Base-by-base conservation (phyloP, 129 eudicot genomes). In the Flaveria bidentis region DNA sequence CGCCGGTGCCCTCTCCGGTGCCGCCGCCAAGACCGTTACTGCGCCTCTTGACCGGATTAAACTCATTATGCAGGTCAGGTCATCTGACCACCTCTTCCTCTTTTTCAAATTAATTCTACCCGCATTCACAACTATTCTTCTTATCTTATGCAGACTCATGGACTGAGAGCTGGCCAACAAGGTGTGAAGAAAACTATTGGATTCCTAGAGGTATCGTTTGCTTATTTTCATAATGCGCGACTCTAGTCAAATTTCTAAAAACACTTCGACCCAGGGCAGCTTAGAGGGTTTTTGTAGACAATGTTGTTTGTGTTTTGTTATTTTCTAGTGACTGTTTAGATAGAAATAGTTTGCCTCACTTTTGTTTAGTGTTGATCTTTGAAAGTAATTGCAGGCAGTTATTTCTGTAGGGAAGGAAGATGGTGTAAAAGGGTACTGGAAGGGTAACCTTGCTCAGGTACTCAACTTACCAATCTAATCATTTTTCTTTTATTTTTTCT, bases 371-470 rank as follows among this genome's bases (percentile, higher is more conserved):
- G 28, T 81, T 75, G 81, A 50, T 74, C 51, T 64, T 36, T 74
- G 9, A 60, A 76, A 56, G 72, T 22, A 9, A 22, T 81, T 72
- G 82, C 88, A 93, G 98, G 97, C 97, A 26, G 64, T 94, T 25
- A 71, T 88, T 25, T 69, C 91, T 68, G 84, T 91, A 58, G 94
- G 90, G 45, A 91, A 87, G 75, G 84, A 91, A 63, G 94, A 86
- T 81, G 99, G 97, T 57, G 49, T 93, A 23, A 90, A 84, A 86
- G 98, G 99, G 64, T 91, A 94, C 81, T 94, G 99, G 99, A 94
- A 91, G 91, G 99, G 99, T 76, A 91, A 94, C 85, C 94, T 94
- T 88, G 97, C 99, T 16, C 97, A 91, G 99, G 99, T 94, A 64
- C 53, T 62, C 10, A 66, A 45, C 78, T 16, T 60, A 16, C 9